Evolutionary conservation across 2,329 filamentous ascomycete species (phyloP), one percentile per base, ranked within the genome.

Genomic region (Colletotrichum abscissum): DNA sequence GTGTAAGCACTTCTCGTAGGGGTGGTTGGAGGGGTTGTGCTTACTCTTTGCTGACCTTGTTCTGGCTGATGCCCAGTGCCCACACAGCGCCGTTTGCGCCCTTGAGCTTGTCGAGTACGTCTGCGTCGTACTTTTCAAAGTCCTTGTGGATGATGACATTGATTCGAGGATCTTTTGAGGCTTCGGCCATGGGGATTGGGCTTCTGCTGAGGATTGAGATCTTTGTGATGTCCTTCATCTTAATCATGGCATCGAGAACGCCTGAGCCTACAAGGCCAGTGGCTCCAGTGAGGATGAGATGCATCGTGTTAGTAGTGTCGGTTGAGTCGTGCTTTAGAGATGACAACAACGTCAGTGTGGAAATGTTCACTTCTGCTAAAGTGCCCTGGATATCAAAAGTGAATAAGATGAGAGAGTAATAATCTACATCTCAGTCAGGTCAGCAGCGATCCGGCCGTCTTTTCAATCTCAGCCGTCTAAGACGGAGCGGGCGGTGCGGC

Each of bases 61-160:
- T 89, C 77, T 91, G 88, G 74, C 88, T 91, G 60, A 92, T 90
- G 0, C 93, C 93, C 58, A 92, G 85, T 0, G 93, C 93, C 93
- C 93, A 95, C 1, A 95, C 91, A 72, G 91, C 93, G 2, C 91
- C 93, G 8, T 88, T 83, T 0, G 93, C 93, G 26, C 89, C 92
- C 65, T 87, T 85, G 0, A 95, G 84, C 78, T 92, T 85, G 28
- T 81, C 75, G 11, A 95, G 84, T 2, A 94, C 76, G 0, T 85
- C 84, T 0, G 86, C 77, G 46, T 89, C 86, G 79, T 94, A 95
- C 1, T 80, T 84, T 14, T 83, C 81, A 78, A 93, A 95, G 80
- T 95, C 91, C 19, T 88, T 86, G 78, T 95, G 92, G 22, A 92
- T 83, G 74, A 95, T 91, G 68, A 94, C 90, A 28, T 89, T 88